phyloP scores from a whole-genome alignment of 2,329 filamentous ascomycete species.

The Venturia carpophila region DNA sequence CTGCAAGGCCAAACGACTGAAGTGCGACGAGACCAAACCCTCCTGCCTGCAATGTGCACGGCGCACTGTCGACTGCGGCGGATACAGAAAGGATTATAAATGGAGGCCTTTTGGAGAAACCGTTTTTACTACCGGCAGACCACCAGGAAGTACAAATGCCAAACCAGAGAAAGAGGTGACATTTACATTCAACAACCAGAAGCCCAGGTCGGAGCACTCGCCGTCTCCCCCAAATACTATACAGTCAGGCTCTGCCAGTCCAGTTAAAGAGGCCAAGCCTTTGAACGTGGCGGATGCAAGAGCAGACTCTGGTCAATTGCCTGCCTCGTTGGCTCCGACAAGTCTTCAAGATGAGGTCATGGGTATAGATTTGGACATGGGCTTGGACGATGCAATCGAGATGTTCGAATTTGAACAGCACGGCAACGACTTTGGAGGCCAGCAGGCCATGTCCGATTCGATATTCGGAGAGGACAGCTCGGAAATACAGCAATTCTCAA shows the following conservation, averaged over 20 bases:
- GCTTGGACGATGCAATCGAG: slow-evolving; percentile 3
- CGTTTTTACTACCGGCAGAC: slow-evolving; percentile 42
- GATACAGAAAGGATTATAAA: slow-evolving; percentile 70
- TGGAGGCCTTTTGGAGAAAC: slow-evolving; percentile 64
- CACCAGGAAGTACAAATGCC: slow-evolving; percentile 33
- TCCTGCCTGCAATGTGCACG: slow-evolving; percentile 58
- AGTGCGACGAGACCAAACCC: slow-evolving; percentile 67
- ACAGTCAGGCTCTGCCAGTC: not conserved
- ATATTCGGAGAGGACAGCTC: not conserved
- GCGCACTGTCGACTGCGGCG: slow-evolving; percentile 58
- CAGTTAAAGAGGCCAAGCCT: not conserved
- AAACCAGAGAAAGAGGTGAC: slow-evolving; percentile 33
- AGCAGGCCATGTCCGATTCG: not conserved
- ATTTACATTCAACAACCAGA: slow-evolving; percentile 13
- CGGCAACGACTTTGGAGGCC: not conserved
- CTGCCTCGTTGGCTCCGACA: not conserved
- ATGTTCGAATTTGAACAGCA: not conserved
- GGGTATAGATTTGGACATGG: slow-evolving; percentile 1
- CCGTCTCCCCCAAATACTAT: not conserved
- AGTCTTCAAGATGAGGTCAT: not conserved
- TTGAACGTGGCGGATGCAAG: not conserved
- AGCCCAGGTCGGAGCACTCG: slow-evolving; percentile 1
- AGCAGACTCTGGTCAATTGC: not conserved
- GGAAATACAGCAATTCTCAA: not conserved
- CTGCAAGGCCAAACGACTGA: slow-evolving; percentile 64